Base-by-base conservation (phyloP, 345 rosid species). In the Diplotaxis tenuifolia region DNA sequence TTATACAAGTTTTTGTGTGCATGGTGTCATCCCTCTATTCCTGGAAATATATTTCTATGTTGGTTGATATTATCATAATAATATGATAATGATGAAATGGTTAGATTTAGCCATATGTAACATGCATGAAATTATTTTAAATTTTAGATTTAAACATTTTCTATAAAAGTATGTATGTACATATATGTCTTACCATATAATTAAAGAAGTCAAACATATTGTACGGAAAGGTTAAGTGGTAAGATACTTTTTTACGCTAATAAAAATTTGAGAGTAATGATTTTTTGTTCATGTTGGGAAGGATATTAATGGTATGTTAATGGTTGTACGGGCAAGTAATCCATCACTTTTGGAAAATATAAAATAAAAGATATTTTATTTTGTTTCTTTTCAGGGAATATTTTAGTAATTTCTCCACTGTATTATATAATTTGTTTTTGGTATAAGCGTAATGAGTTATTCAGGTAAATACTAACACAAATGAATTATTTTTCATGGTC, bases 171-270 rank as follows among this genome's bases (percentile, higher is more conserved):
- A 15, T 61, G 16, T 20, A 23, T 29, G 15, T n/a, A 52, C 6
- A 54, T 54, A 73, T 58, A 40, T 40, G 40, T 16, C 54, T 67
- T 49, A 31, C 4, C 21, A 47, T 59, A 18, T 50, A 67, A 49
- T n/a, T 25, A 3, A 25, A 75, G 77, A 45, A 52, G 73, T 60
- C 56, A 38, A 75, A 36, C 63, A 47, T 75, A n/a, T 14, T 75
- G 42, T 9, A 59, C 5, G 54, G 42, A 49, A 34, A 40, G 4
- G 3, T 2, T 12, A 54, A 40, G n/a, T 36, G 47, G 54, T 36
- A 32, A 10, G 16, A 23, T 23, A 12, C 25, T 47, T 53, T n/a
- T 67, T 34, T 60, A 27, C 50, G 73, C 22, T 52, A 52, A 27
- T 20, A 52, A 12, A 36, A 23, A 2, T 5, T 58, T 22, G 6